Evolutionary conservation across 2,329 filamentous ascomycete genomes (phyloP), one percentile per base, ranked within the genome.

Genomic region (Tolypocladium tropicale): DNA sequence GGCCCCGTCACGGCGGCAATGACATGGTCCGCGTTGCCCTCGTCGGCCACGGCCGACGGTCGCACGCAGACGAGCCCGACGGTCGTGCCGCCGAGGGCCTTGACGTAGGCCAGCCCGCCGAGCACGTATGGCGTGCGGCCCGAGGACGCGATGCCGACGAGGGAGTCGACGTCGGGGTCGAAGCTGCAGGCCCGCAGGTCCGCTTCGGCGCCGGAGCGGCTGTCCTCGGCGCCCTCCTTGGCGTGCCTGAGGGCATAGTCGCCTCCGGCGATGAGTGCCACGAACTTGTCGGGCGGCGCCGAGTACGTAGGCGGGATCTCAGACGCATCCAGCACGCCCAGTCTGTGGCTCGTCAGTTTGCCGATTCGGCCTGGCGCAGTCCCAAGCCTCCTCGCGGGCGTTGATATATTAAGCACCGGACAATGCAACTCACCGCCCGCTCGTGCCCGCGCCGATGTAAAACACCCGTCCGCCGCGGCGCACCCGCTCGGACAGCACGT

Each of bases 41-140:
- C 56, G 1, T 52, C 55, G 2, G 39, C 58, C 9, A 65, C 48
- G 0, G 63, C 65, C 6, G 72, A 73, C 37, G 56, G 56, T 50
- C n/a, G 32, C n/a, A 69, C 66, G 56, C 73, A 76, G 2, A 69
- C 69, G 12, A 76, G 56, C 0, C 69, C 72, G 30, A 75, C 64
- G 1, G 72, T 74, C 9, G 69, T 59, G 32, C 69, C 70, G 2
- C 71, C 72, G 4, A 67, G 37, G 0, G 58, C 51, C 39, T 70
- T 68, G 1, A 72, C 73, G 57, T 71, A 69, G 5, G 62, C 36
- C 14, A 57, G 53, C 2, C 56, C 56, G 3, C 71, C 70, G 1
- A 76, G 59, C 0, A 74, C 72, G 56, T 74, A 75, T 0, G 73
- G 74, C 0, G 74, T 76, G 9, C 74, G 66, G 1, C 73, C 73